These are phyloP conservation scores for Kwoniella mangroviensis DNA, from an alignment of 768 basidiomycete species.

Conservation along the genomic window DNA sequence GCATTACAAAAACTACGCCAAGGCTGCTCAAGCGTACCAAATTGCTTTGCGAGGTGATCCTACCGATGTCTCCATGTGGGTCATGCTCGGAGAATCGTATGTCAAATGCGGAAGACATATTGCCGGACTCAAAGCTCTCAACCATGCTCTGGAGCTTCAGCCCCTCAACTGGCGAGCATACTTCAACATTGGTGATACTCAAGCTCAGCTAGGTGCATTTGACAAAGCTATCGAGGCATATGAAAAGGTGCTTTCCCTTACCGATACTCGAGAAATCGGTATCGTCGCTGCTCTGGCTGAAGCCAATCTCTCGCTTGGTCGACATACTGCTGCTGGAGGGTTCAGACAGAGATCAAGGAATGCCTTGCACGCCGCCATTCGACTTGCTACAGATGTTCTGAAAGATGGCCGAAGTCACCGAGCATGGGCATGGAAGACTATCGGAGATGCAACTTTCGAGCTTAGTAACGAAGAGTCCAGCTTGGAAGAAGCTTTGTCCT, in stretches of 20 bases:
- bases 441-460: conserved; percentile 74
- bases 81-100: conserved; percentile 89
- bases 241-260: conserved; percentile 63
- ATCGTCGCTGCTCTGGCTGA: conserved; percentile 73
- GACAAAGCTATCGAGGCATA: conserved; percentile 75
- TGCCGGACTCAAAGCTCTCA: conserved; percentile 85
- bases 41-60: conserved; percentile 79
- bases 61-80: conserved; percentile 81
- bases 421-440: conserved; percentile 71
- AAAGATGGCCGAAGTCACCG: conserved; percentile 31
- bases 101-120: conserved; percentile 82
- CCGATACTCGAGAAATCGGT: conserved; percentile 70
- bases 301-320: conserved; percentile 73
- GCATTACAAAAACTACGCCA: conserved; percentile 64
- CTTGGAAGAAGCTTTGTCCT: conserved; percentile 45
- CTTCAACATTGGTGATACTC: conserved; percentile 84
- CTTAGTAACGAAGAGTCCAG: conserved; percentile 66
- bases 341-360: conserved; percentile 74
- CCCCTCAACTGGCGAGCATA: conserved; percentile 80
- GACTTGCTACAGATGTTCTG: conserved; percentile 33
- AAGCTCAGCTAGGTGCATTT: conserved; percentile 74
- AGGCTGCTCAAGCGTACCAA: conserved; percentile 82
- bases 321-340: conserved; percentile 68
- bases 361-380: conserved; percentile 64
- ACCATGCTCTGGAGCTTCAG: conserved; percentile 72